These are phyloP conservation scores for Bolboschoenus planiculmis DNA, from an alignment of 176 grass and related monocot genomes.

Conservation along the genomic window DNA sequence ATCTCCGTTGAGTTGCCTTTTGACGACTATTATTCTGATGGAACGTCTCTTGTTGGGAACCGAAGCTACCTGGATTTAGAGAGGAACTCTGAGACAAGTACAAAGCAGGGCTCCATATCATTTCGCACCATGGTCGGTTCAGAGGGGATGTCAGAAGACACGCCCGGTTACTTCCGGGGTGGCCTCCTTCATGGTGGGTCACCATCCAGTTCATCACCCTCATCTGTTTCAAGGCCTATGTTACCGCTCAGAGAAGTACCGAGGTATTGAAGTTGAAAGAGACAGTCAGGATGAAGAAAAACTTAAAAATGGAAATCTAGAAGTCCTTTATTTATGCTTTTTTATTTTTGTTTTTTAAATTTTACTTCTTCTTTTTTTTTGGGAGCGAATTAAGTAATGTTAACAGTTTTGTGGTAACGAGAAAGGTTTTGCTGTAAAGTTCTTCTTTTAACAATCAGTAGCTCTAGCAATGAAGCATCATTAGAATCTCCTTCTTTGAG, in stretches of 20 bases:
- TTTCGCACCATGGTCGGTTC: constrained; percentile 70
- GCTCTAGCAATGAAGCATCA: constrained; percentile 19
- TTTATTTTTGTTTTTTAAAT: constrained; percentile 18
- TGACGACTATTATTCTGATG: constrained; percentile 89
- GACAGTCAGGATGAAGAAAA: constrained; percentile 28
- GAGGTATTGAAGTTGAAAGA: constrained; percentile 35
- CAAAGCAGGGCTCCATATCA: constrained; percentile 62
- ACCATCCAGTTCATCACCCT: constrained; percentile 46
- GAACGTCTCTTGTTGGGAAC: constrained; percentile 55
- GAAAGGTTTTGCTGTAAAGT: constrained; percentile 95
- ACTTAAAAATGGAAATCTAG: constrained; percentile 38
- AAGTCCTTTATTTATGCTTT: constrained; percentile 33
- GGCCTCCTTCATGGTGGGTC: constrained; percentile 46
- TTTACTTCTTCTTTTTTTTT: constrained; percentile 23
- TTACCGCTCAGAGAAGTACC: constrained; percentile 75
- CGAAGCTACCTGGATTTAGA: constrained; percentile 55
- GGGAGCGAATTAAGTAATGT: constrained; percentile 60
- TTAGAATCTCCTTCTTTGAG: constrained; percentile 7
- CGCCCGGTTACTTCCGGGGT: constrained; percentile 32
- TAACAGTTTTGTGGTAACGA: constrained; percentile 99
- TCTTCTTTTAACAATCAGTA: constrained; percentile 31
- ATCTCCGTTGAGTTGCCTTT: constrained; percentile 59
- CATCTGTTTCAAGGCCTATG: constrained; percentile 52
- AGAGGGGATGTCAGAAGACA: constrained; percentile 48
- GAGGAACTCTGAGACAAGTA: constrained; percentile 62